Percentiles rank a stretch among this genome's conserved stretches.
phyloP scores from a whole-genome alignment of 2,329 filamentous ascomycete species.

The Pochonia chlamydosporia region DNA sequence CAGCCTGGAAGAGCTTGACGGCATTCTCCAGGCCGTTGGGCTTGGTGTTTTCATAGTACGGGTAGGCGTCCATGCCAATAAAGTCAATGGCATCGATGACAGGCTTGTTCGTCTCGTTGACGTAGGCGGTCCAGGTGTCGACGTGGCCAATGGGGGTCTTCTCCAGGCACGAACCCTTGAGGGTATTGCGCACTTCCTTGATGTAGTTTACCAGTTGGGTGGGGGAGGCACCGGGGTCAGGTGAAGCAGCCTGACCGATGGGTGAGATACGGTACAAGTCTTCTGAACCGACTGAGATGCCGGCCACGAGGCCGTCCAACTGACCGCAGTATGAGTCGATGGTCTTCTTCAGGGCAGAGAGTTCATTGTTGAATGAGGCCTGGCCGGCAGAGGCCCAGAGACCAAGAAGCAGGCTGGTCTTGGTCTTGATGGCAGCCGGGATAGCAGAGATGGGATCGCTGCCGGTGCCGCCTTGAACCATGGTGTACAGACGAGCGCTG shows the following conservation, averaged over 20 bases:
- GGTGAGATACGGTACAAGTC: slow-evolving; percentile 77
- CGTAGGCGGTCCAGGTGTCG: slow-evolving; percentile 81
- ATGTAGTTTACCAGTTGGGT: slow-evolving; percentile 64
- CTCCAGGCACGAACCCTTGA: slow-evolving; percentile 56
- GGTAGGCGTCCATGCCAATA: slow-evolving; percentile 81
- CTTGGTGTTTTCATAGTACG: slow-evolving; percentile 70
- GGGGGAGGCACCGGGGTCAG: slow-evolving; percentile 58
- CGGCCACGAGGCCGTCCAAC: slow-evolving; percentile 63
- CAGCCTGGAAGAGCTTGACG: slow-evolving; percentile 61
- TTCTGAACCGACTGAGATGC: slow-evolving; percentile 82
- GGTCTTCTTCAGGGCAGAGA: slow-evolving; percentile 64
- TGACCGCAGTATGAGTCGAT: slow-evolving; percentile 61
- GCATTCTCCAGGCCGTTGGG: slow-evolving; percentile 60
- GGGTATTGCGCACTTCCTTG: slow-evolving; percentile 55
- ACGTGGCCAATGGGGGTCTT: slow-evolving; percentile 69
- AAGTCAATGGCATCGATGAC: slow-evolving; percentile 69
- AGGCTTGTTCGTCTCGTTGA: slow-evolving; percentile 64
- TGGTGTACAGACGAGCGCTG: slow-evolving; percentile 70
- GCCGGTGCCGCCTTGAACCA: slow-evolving; percentile 61
- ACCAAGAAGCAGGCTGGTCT: slow-evolving; percentile 74
- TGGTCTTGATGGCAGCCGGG: slow-evolving; percentile 73
- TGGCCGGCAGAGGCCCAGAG: slow-evolving; percentile 73
- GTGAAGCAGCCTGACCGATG: slow-evolving; percentile 58
- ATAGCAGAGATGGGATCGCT: slow-evolving; percentile 66
- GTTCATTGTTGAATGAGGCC: slow-evolving; percentile 62